A percentile compares a stretch with the other conserved stretches of the same genome.
Conservation (phyloP, 768 basidiomycete genomes). For the Clitopilus passeckerianus region DNA sequence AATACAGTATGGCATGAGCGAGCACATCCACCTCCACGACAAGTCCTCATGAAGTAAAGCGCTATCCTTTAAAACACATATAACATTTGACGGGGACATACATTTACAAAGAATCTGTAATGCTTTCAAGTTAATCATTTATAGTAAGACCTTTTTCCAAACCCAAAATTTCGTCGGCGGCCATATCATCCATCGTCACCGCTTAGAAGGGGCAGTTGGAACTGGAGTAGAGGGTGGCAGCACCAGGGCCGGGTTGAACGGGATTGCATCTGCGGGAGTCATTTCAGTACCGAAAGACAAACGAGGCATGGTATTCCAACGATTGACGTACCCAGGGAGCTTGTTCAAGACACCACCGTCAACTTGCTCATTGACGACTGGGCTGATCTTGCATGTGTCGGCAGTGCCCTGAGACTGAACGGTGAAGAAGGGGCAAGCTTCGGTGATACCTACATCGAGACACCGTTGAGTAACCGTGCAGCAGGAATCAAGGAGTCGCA, state of each 20-base stretch:
- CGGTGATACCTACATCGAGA: constrained; percentile 23
- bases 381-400: constrained; percentile 24
- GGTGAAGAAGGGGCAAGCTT: constrained; percentile 34
- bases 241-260: constrained; percentile 29
- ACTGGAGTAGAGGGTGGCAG: constrained; percentile 25
- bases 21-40: no score
- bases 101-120: no score
- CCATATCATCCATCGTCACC: not conserved
- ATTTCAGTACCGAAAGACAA: not conserved
- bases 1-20: no score
- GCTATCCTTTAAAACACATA: no score
- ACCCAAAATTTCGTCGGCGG: not conserved
- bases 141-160: not conserved
- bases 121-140: not conserved
- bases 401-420: constrained; percentile 20
- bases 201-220: constrained; percentile 17
- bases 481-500: not conserved
- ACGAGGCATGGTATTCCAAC: not conserved
- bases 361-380: constrained; percentile 23
- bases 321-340: constrained; percentile 21
- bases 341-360: constrained; percentile 15
- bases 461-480: not conserved
- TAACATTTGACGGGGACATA: no score
- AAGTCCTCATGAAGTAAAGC: no score
- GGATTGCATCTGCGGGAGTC: constrained; percentile 31